phyloP scores from a whole-genome alignment of 2,329 filamentous ascomycete species.

The Fusarium aywerte region DNA sequence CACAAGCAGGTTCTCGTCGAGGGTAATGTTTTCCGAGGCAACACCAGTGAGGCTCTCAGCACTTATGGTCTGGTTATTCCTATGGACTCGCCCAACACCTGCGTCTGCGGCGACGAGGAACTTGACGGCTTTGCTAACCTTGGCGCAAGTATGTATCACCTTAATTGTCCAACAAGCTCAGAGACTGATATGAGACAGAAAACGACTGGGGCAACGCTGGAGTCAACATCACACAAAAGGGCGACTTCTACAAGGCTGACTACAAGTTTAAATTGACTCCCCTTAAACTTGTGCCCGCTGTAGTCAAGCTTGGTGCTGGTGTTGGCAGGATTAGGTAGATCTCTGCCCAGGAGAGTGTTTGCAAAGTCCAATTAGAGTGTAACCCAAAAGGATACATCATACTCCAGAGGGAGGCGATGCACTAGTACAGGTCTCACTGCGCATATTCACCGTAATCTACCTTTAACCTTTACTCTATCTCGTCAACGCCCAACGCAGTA shows the following conservation, averaged over 20 bases:
- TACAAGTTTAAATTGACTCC: constrained; percentile 62
- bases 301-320: constrained; percentile 58
- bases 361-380: too few relatives aligned
- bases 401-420: too few relatives aligned
- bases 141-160: constrained; percentile 57
- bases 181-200: constrained; percentile 35
- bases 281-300: constrained; percentile 53
- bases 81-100: constrained; percentile 64
- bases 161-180: constrained; percentile 34
- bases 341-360: too few relatives aligned
- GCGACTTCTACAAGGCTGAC: constrained; percentile 59
- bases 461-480: background rate
- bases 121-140: constrained; percentile 65
- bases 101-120: constrained; percentile 63
- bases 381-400: too few relatives aligned
- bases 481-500: background rate
- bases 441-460: too few relatives aligned
- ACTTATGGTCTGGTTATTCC: constrained; percentile 67
- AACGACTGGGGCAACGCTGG: constrained; percentile 61
- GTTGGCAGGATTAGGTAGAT: constrained; percentile 54
- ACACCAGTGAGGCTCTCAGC: constrained; percentile 61
- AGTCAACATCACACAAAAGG: constrained; percentile 64
- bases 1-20: constrained; percentile 56
- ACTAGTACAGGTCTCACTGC: too few relatives aligned
- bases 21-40: constrained; percentile 59